Evolutionary conservation across 345 rosid species (phyloP).

Genomic region (Adansonia digitata): DNA sequence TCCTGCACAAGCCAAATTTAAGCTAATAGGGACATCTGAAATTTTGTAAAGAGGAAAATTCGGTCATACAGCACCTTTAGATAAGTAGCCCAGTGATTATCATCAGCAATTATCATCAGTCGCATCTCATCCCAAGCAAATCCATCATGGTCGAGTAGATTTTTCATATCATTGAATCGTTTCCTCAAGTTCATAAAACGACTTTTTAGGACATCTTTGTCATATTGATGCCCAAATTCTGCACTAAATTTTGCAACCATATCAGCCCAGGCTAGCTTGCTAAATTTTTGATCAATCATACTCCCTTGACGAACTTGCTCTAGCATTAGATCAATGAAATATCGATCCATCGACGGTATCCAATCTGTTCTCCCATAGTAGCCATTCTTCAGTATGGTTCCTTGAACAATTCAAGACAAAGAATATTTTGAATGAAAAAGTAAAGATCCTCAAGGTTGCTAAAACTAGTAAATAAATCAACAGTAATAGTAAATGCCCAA

Average conservation of each 20-base stretch:
- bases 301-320: conserved; percentile 40
- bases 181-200: conserved; percentile 30
- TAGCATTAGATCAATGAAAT: conserved; percentile 45
- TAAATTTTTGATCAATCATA: conserved; percentile 29
- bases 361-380: conserved; percentile 28
- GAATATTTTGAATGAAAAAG: not conserved
- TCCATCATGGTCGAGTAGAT: conserved; percentile 20
- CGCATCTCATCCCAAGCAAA: conserved; percentile 28
- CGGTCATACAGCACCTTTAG: conserved; percentile 29
- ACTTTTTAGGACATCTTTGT: conserved; percentile 32
- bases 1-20: conserved; percentile 33
- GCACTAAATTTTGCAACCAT: conserved; percentile 38
- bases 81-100: conserved; percentile 35
- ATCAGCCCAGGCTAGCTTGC: conserved; percentile 38
- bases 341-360: conserved; percentile 47
- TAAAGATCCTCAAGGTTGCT: not conserved
- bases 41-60: not conserved
- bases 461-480: conserved; percentile 2
- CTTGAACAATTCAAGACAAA: conserved; percentile 23
- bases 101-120: conserved; percentile 32
- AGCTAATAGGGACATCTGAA: conserved; percentile 1
- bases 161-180: conserved; percentile 26
- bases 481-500: not conserved
- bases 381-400: conserved; percentile 21
- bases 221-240: conserved; percentile 39